Evolutionary conservation across 2,329 filamentous ascomycete species (phyloP), one percentile per base, ranked within the genome.

Genomic region (Bertia moriformis): DNA sequence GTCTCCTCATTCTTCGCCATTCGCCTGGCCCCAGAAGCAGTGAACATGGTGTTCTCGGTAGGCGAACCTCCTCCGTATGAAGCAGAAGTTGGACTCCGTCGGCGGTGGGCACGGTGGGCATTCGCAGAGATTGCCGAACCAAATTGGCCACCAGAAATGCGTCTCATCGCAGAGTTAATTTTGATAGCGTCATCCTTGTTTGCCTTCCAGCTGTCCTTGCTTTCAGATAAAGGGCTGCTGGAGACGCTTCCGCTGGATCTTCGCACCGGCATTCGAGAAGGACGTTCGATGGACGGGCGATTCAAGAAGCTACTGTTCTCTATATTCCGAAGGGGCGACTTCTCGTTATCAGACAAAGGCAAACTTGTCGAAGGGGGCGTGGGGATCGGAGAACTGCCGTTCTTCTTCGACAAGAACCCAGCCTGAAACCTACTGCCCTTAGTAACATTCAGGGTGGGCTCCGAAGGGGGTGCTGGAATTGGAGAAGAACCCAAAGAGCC

Each of bases 1-100:
- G 64, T 61, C 32, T 72, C 71, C 20, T 76, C 69, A 37, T 64
- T 69, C 50, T 70, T 75, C 29, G 76, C 71, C 73, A 83, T 80
- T 13, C 78, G 65, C 33, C 78, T 65, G 18, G 78, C 76, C 44
- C 80, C 76, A 40, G 70, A 67, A 18, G 76, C 73, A 1, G 73
- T 78, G 54, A 82, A 81, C 54, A 78, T 63, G 4, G 61, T 59
- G 42, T 69, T 71, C 46, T 75, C 70, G 39, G 62, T 68, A 2
- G 72, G 70, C 13, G 73, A 70, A 40, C 67, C 71, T 40, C 62
- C 32, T 40, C 62, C 32, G 17, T 35, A 35, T 7, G 32, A 10
- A 7, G 10, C 15, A 10, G 32, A 35, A 7, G 10, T 35, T 18
- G 32, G 32, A 15, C 32, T 35, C 15, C 32, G 32, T 10, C 32